A percentile compares a stretch with the other conserved stretches of the same genome.
Conservation (phyloP, 331 rosid species). For the Quercus tomentella region DNA sequence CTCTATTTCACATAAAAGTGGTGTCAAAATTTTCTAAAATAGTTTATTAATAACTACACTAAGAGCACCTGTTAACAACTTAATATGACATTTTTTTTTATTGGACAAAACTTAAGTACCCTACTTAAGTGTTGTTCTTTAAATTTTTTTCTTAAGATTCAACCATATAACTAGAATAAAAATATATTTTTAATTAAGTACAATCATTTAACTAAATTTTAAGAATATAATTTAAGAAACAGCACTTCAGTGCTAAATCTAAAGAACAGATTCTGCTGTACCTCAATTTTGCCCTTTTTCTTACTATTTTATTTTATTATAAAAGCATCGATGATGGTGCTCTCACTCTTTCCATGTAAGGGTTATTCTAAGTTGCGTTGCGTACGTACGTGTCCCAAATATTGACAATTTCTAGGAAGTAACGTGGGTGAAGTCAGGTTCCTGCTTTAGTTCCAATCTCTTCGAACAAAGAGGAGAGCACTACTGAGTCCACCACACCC, state of each 20-base stretch:
- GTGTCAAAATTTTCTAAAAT: too few species aligned
- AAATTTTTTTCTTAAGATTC: accelerated
- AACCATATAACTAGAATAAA: accelerated
- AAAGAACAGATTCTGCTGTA: too few species aligned
- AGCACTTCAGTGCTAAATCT: accelerated
- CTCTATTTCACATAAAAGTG: accelerated
- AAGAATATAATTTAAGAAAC: accelerated
- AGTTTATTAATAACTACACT: accelerated
- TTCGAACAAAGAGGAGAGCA: too few species aligned
- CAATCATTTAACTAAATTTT: accelerated
- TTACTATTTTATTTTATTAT: too few species aligned
- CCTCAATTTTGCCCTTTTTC: too few species aligned
- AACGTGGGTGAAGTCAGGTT: neutral
- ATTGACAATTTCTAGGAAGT: neutral
- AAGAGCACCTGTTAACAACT: too few species aligned
- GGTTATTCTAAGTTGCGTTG: neutral
- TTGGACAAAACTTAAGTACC: accelerated
- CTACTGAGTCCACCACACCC: too few species aligned
- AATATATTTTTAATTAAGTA: too few species aligned
- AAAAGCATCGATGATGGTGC: too few species aligned
- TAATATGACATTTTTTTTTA: too few species aligned
- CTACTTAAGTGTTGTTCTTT: accelerated
- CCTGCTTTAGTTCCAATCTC: neutral
- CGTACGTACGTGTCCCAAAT: neutral
- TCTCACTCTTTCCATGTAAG: neutral